Evolutionary conservation across 352 stramenopile genomes (phyloP).

Genomic region (Pythium dissotocum): DNA sequence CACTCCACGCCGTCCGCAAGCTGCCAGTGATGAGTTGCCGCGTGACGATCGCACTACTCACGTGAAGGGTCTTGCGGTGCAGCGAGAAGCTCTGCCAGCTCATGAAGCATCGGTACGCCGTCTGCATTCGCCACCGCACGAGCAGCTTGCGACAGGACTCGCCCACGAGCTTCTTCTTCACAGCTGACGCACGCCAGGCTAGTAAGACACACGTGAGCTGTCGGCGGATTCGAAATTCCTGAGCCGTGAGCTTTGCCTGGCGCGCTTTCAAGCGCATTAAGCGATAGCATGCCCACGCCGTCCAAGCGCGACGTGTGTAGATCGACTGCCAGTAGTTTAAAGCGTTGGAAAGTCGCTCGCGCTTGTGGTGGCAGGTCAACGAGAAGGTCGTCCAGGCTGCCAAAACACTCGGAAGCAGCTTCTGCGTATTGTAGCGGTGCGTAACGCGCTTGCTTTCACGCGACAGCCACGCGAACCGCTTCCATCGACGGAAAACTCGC

Average conservation of each 20-base stretch:
- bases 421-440: conserved; percentile 8
- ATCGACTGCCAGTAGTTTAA: conserved; percentile 12
- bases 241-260: background rate
- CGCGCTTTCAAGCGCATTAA: background rate
- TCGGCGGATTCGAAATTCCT: background rate
- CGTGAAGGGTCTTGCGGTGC: conserved; percentile 5
- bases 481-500: conserved; percentile 14
- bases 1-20: conserved; percentile 6
- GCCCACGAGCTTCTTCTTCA: background rate
- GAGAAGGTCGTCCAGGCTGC: conserved; percentile 12
- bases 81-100: conserved; percentile 21
- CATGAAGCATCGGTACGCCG: conserved; percentile 39
- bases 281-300: conserved; percentile 8
- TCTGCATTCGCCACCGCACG: conserved; percentile 42
- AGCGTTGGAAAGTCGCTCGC: conserved; percentile 9
- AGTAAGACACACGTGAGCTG: background rate
- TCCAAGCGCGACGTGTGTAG: conserved; percentile 19
- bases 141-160: conserved; percentile 28
- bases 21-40: background rate
- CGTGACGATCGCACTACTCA: conserved; percentile 9
- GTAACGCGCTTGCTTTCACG: background rate
- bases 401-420: conserved; percentile 8
- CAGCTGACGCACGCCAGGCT: background rate
- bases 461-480: background rate
- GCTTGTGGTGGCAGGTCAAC: background rate